These are phyloP conservation scores for Ophiocordyceps australis DNA, from an alignment of 2,329 filamentous ascomycete genomes.

Conservation along the genomic window DNA sequence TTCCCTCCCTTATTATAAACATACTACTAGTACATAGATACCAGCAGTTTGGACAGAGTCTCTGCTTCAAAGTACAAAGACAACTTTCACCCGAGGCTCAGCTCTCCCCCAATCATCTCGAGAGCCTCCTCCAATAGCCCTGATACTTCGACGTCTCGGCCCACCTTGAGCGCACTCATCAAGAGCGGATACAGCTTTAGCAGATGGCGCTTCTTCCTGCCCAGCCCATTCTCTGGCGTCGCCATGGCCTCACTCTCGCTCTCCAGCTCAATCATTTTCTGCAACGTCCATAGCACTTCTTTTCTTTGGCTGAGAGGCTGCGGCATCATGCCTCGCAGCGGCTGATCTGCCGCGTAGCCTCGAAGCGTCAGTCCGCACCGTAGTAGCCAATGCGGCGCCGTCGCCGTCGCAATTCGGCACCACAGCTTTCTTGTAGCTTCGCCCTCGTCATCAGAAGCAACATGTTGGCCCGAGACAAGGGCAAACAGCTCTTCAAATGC, in stretches of 20 bases:
- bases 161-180: slow-evolving; percentile 37
- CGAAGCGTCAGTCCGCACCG: slow-evolving; percentile 67
- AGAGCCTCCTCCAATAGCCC: slow-evolving; percentile 39
- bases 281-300: slow-evolving; percentile 58
- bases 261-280: slow-evolving; percentile 44
- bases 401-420: slow-evolving; percentile 51
- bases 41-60: too few relatives aligned
- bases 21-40: too few relatives aligned
- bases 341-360: slow-evolving; percentile 79
- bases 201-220: slow-evolving; percentile 53
- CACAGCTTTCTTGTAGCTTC: slow-evolving; percentile 16
- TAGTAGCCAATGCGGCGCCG: slow-evolving; percentile 66
- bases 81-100: slow-evolving; percentile 6
- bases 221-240: slow-evolving; percentile 26
- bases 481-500: slow-evolving; percentile 66
- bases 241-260: slow-evolving; percentile 57
- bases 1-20: too few relatives aligned
- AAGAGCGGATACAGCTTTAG: slow-evolving; percentile 66
- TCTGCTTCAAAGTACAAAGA: background rate
- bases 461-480: slow-evolving; percentile 42
- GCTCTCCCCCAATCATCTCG: slow-evolving; percentile 40
- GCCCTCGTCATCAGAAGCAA: too few relatives aligned
- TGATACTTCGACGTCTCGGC: slow-evolving; percentile 42
- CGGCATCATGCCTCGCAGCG: slow-evolving; percentile 73
- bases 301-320: slow-evolving; percentile 66